Percentiles rank a stretch among this genome's conserved stretches.
Conservation (phyloP, 1,284 basidiomycete genomes). For the Bjerkandera adusta region DNA sequence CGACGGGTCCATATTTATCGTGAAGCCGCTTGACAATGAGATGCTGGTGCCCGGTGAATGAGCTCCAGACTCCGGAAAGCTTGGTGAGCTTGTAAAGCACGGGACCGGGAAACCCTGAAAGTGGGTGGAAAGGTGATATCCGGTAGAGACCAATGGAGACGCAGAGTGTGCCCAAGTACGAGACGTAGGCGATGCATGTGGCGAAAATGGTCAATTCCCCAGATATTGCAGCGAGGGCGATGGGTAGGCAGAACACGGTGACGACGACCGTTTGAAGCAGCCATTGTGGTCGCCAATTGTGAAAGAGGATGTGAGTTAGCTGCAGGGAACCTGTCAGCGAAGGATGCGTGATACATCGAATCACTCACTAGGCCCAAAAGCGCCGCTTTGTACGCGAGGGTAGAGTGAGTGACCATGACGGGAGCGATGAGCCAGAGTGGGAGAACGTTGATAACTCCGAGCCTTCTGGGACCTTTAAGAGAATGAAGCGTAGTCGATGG, state of each 20-base stretch:
- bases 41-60: conserved; percentile 35
- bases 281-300: not conserved
- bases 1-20: conserved; percentile 39
- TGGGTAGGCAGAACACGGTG: not conserved
- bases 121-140: conserved; percentile 42
- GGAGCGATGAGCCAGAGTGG: no score
- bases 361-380: no score
- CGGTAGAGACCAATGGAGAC: conserved; percentile 37
- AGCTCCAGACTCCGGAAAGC: conserved; percentile 28
- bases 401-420: no score
- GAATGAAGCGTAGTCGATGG: no score
- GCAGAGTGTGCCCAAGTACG: conserved; percentile 25
- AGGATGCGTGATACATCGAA: no score
- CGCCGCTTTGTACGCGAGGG: no score
- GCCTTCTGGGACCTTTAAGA: no score
- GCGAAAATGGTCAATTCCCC: not conserved
- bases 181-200: not conserved
- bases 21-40: conserved; percentile 34
- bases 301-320: not conserved
- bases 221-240: not conserved
- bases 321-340: no score
- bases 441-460: no score
- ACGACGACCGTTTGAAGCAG: not conserved
- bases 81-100: conserved; percentile 35
- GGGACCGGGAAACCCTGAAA: conserved; percentile 40